Evolutionary conservation across 805 yeast genomes (phyloP), one percentile per base, ranked within the genome.

Genomic region (Candida orba): DNA sequence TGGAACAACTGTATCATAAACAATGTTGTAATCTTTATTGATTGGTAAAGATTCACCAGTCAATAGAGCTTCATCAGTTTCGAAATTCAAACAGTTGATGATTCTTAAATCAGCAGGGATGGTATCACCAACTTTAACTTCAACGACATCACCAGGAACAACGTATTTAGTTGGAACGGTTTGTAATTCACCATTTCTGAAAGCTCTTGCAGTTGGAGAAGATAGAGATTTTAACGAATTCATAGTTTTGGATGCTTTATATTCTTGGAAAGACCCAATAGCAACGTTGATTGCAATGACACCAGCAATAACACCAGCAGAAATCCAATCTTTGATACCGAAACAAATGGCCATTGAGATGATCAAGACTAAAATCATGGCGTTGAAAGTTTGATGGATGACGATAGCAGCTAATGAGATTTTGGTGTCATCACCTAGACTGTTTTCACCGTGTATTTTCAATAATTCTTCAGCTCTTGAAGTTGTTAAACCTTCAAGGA

Each of bases 241-340:
- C 87, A 84, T 84, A 1, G 91, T 84, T 57, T 81, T 75, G 50
- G 84, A 89, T 1, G 93, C 91, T 50, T 76, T 78, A 56, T 68
- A 71, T 57, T 84, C 91, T 60, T 84, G 93, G 50, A 73, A 62
- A 43, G 79, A 73, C 4, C 93, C 93, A 45, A 84, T 81, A 25
- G 64, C 62, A 32, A 84, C 77, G 56, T 84, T 84, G 44, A 84
- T 68, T 29, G 60, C 58, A 27, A 84, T 76, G 22, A 84, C 90
- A 38, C 75, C 81, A 1, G 76, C 79, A 57, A 84, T 81, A 30
- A 84, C 91, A 43, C 91, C 93, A 39, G 89, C 93, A 8, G 87
- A 79, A 50, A 84, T 84, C 83, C 86, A 84, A 59, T 84, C 91
- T 45, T 71, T 69, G 50, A 84, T 81, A 18, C 83, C 89, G 39